Percentiles rank a stretch among this genome's conserved stretches.
Conservation (phyloP, 106 monocot genomes). For the Platanthera guangdongensis region DNA sequence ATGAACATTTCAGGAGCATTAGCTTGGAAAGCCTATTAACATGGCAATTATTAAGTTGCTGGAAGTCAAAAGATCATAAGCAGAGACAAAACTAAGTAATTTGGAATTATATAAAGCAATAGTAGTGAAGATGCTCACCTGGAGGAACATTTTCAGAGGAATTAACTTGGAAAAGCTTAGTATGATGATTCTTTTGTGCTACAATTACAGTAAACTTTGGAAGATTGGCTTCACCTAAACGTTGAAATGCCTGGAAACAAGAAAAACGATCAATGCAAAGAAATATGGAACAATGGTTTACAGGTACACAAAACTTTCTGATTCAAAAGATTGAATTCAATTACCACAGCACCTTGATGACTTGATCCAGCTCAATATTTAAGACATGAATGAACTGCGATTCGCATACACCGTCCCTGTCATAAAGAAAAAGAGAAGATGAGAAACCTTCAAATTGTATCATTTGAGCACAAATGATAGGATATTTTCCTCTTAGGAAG, state of each 20-base stretch:
- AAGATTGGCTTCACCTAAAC: conserved; percentile 37
- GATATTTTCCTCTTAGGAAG: background rate
- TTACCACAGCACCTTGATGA: conserved; percentile 39
- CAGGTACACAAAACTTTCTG: background rate
- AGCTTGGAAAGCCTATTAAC: background rate
- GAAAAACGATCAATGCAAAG: background rate
- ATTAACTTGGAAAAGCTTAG: conserved; percentile 51
- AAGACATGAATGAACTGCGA: conserved; percentile 68
- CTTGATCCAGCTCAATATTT: conserved; percentile 61
- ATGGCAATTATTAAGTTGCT: background rate
- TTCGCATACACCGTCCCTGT: conserved; percentile 76
- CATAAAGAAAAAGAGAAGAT: background rate
- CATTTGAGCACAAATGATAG: background rate
- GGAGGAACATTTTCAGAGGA: conserved; percentile 66
- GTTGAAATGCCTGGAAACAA: conserved; percentile 44
- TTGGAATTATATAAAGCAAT: background rate
- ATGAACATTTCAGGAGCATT: background rate
- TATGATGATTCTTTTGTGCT: conserved; percentile 76
- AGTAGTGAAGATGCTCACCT: conserved; percentile 18
- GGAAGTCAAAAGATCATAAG: background rate
- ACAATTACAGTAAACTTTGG: conserved; percentile 67
- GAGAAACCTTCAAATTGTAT: background rate
- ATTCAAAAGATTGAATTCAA: background rate
- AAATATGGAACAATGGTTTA: background rate
- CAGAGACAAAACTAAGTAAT: too few relatives aligned